These are phyloP conservation scores for Verbascum thapsus DNA, from an alignment of 257 asterid species.

Conservation along the genomic window DNA sequence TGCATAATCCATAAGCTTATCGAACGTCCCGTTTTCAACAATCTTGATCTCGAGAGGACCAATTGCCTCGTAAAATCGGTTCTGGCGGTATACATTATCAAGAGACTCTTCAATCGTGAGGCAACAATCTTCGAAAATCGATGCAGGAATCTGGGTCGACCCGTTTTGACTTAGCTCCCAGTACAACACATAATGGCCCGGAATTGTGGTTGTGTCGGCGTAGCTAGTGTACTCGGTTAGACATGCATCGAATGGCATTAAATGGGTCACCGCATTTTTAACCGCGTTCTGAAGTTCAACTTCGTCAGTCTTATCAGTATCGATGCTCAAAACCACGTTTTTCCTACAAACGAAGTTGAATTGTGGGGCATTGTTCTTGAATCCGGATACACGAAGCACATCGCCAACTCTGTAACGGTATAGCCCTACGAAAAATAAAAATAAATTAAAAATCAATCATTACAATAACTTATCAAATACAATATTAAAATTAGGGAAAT, in stretches of 20 bases:
- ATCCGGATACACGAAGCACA: slow-evolving; percentile 63
- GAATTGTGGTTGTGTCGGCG: slow-evolving; percentile 51
- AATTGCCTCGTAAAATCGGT: slow-evolving; percentile 56
- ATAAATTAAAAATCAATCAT: neutral
- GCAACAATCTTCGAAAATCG: slow-evolving; percentile 68
- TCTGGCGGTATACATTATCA: slow-evolving; percentile 67
- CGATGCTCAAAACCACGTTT: slow-evolving; percentile 66
- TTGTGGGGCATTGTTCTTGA: slow-evolving; percentile 76
- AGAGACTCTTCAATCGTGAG: slow-evolving; percentile 66
- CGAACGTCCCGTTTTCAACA: slow-evolving; percentile 63
- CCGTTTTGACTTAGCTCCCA: slow-evolving; percentile 59
- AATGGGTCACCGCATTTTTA: slow-evolving; percentile 52
- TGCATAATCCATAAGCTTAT: slow-evolving; percentile 73
- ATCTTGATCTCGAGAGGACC: slow-evolving; percentile 70
- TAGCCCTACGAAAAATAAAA: slow-evolving; percentile 43
- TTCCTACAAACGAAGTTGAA: slow-evolving; percentile 70
- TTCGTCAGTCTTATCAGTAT: slow-evolving; percentile 69
- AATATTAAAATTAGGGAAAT: neutral
- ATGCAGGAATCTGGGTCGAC: slow-evolving; percentile 57
- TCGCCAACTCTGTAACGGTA: slow-evolving; percentile 71
- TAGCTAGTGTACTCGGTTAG: slow-evolving; percentile 65
- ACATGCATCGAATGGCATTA: slow-evolving; percentile 52
- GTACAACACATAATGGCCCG: slow-evolving; percentile 64
- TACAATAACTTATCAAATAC: no score
- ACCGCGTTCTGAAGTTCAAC: slow-evolving; percentile 73